A percentile compares a stretch with the other conserved stretches of the same genome.
phyloP scores from a whole-genome alignment of 2,329 filamentous ascomycete species.

The Epichloe brachyelytri region DNA sequence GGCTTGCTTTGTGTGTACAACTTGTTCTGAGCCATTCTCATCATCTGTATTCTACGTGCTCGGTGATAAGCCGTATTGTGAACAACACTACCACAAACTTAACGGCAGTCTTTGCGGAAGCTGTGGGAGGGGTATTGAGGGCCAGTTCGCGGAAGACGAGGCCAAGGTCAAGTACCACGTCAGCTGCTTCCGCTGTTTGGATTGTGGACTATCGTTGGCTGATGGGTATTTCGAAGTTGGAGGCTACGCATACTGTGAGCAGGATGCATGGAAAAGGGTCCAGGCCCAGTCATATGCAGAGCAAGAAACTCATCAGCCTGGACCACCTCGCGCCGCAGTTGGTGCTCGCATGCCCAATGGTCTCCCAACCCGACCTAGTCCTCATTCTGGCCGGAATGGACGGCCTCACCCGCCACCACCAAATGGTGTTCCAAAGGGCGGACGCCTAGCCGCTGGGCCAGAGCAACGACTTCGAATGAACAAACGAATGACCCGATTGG shows the following conservation, averaged over 20 bases:
- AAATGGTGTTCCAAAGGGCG: conserved; percentile 5
- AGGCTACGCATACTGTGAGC: conserved; percentile 71
- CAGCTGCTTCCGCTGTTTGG: conserved; percentile 70
- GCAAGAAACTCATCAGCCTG: conserved; percentile 7
- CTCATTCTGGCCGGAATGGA: conserved; percentile 7
- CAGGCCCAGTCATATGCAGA: conserved; percentile 18
- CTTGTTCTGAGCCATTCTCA: conserved; percentile 67
- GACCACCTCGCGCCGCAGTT: conserved; percentile 4
- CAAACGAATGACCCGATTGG: conserved; percentile 48
- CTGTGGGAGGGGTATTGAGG: conserved; percentile 81
- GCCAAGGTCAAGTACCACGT: conserved; percentile 69
- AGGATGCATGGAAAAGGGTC: conserved; percentile 56
- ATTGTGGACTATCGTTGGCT: conserved; percentile 59
- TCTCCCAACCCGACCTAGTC: conserved; percentile 9
- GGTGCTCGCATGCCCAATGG: conserved; percentile 13
- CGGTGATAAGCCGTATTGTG: conserved; percentile 77
- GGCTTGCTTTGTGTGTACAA: conserved; percentile 82
- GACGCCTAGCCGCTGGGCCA: conserved; percentile 8
- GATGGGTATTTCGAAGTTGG: conserved; percentile 88
- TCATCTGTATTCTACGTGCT: conserved; percentile 90
- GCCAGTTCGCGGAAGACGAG: conserved; percentile 82
- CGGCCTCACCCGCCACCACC: neutral
- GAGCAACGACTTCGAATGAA: conserved; percentile 35
- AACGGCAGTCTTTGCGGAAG: conserved; percentile 75
- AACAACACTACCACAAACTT: conserved; percentile 80